Evolutionary conservation across 306 rosid genomes (phyloP), one percentile per base, ranked within the genome.

Genomic region (Casuarina equisetifolia): DNA sequence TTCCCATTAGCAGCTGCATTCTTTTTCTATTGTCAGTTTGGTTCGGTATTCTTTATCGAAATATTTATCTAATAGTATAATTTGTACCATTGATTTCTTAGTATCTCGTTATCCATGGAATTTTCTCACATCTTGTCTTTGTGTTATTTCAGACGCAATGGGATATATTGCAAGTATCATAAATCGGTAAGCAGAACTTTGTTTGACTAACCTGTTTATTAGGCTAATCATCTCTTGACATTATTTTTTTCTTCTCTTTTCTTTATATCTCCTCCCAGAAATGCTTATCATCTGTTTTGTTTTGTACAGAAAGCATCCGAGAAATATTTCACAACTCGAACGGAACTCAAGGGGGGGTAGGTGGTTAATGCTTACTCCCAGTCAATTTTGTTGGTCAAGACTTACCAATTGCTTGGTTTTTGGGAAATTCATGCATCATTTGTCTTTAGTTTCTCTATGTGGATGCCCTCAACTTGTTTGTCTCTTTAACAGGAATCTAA

Each of bases 261-360:
- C 12, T 50, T 52, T 17, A 16, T 10, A 6, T 52, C n/a, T 52
- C 5, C 20, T 52, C 19, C 5, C 16, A 50, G 8, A 8, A 32
- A 46, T 79, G n/a, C 50, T 10, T 35, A 63, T 51, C 74, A 15
- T 79, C 64, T 48, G 63, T 74, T 73, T 20, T 38, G 72, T 79
- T 48, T 76, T 82, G 58, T 75, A 84, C 82, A 92, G 97, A 91
- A 77, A 85, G 83, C 92, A 83, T 85, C 97, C 53, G 88, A 91
- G 46, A 90, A 87, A 64, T 95, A 88, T 84, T 85, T 93, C 63
- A 80, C 97, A 46, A 76, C 48, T 83, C 84, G 97, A 84, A 87
- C 87, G 70, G 98, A 91, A 82, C 97, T 95, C 81, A 91, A 88
- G 74, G 97, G 98, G 85, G 98, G 98, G 98, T 89, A 78, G 20